Evolutionary conservation across 768 basidiomycete species (phyloP).

Genomic region (Suillus clintonianus): DNA sequence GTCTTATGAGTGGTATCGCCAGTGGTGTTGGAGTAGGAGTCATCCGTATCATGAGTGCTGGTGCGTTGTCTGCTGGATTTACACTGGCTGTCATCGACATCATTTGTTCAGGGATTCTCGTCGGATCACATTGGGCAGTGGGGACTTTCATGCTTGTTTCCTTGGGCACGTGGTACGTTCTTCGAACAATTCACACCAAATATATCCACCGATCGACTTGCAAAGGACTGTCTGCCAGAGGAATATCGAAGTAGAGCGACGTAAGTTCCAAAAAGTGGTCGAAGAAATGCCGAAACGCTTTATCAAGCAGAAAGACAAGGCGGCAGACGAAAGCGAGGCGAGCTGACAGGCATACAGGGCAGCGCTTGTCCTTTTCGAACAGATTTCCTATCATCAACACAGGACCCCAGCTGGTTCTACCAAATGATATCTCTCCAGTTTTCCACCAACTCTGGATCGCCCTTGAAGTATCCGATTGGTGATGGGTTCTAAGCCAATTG

Average conservation of each 20-base stretch:
- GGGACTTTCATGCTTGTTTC: conserved; percentile 73
- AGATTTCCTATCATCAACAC: background rate
- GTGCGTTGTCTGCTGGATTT: conserved; percentile 42
- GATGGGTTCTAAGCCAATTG: background rate
- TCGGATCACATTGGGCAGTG: conserved; percentile 79
- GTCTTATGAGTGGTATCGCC: conserved; percentile 77
- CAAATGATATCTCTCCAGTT: conserved; percentile 74
- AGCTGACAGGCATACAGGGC: conserved; percentile 1
- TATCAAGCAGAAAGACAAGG: conserved; percentile 41
- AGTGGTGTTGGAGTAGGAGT: conserved; percentile 77
- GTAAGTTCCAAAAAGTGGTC: conserved; percentile 54
- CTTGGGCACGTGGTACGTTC: conserved; percentile 65
- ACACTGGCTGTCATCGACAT: conserved; percentile 4
- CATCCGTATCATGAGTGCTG: conserved; percentile 63
- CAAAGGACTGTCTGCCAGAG: conserved; percentile 67
- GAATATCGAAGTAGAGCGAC: conserved; percentile 53
- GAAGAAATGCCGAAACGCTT: conserved; percentile 62
- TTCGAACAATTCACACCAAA: background rate
- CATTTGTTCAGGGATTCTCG: conserved; percentile 50
- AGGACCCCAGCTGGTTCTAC: conserved; percentile 33
- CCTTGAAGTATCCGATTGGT: conserved; percentile 32
- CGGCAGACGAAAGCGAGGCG: conserved; percentile 10
- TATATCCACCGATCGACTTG: conserved; percentile 1
- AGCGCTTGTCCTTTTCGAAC: background rate
- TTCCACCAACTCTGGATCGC: conserved; percentile 71